A percentile compares a stretch with the other conserved stretches of the same genome.
Conservation (phyloP, 129 eudicot genomes). For the Solidago caesia region DNA sequence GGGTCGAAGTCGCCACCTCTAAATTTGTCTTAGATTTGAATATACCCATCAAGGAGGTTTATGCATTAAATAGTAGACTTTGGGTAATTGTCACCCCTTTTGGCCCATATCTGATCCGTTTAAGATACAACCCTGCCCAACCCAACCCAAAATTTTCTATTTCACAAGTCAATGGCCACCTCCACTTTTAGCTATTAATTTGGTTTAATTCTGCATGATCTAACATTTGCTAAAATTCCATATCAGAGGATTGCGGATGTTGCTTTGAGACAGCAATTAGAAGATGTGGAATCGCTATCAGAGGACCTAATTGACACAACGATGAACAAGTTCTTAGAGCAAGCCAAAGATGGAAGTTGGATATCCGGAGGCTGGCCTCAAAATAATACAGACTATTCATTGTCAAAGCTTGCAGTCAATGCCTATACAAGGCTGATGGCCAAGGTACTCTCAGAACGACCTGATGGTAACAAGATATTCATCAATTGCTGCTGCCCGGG, state of each 20-base stretch:
- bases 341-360: conserved; percentile 91
- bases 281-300: conserved; percentile 52
- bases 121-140: not conserved
- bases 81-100: not conserved
- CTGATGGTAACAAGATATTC: conserved; percentile 59
- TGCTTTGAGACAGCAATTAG: conserved; percentile 58
- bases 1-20: not conserved
- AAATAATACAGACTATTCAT: conserved; percentile 73
- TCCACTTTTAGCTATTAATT: not conserved
- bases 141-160: too few relatives aligned
- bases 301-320: conserved; percentile 76
- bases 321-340: conserved; percentile 57
- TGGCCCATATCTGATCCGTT: not conserved
- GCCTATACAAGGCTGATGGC: conserved; percentile 69
- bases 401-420: conserved; percentile 86
- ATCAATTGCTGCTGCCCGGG: conserved; percentile 92
- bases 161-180: too few relatives aligned
- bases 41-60: not conserved
- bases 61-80: not conserved
- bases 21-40: not conserved
- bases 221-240: not conserved
- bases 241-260: conserved; percentile 66
- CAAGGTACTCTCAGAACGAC: conserved; percentile 42
- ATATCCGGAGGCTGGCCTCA: conserved; percentile 87
- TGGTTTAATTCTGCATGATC: not conserved